These are phyloP conservation scores for Globisporangium acanthophoron DNA, from an alignment of 352 stramenopile species.

Conservation along the genomic window DNA sequence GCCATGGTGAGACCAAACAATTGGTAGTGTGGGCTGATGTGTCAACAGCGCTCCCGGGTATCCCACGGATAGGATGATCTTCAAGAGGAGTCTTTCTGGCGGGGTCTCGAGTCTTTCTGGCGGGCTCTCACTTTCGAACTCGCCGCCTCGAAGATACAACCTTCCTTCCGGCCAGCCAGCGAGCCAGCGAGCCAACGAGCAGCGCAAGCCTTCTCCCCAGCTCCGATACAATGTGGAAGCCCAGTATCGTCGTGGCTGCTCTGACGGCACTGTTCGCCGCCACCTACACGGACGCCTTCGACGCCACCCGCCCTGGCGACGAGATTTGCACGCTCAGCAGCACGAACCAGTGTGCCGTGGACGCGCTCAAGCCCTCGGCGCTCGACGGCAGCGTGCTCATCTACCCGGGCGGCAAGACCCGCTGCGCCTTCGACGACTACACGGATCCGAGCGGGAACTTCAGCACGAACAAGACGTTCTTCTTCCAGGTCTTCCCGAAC, in stretches of 20 bases:
- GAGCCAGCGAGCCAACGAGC: not conserved
- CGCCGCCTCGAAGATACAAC: not conserved
- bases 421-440: slow-evolving; percentile 20
- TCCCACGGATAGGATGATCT: too few relatives aligned
- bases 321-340: slow-evolving; percentile 19
- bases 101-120: too few relatives aligned
- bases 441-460: slow-evolving; percentile 4
- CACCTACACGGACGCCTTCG: not conserved
- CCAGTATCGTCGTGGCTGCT: not conserved
- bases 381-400: slow-evolving; percentile 24
- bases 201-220: not conserved
- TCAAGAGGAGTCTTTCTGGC: too few relatives aligned
- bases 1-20: too few relatives aligned
- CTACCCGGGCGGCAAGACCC: slow-evolving; percentile 21
- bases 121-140: not conserved
- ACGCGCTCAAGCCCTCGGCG: slow-evolving; percentile 19
- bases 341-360: slow-evolving; percentile 21
- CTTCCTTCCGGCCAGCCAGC: not conserved
- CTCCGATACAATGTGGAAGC: slow-evolving; percentile 9
- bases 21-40: too few relatives aligned
- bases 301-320: slow-evolving; percentile 14
- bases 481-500: slow-evolving; percentile 17
- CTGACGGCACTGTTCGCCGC: slow-evolving; percentile 3
- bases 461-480: slow-evolving; percentile 23
- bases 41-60: too few relatives aligned